A percentile compares a stretch with the other conserved stretches of the same genome.
These are phyloP conservation scores for Scleromitrula shiraiana DNA, from an alignment of 2,329 filamentous ascomycete species.

Conservation along the genomic window DNA sequence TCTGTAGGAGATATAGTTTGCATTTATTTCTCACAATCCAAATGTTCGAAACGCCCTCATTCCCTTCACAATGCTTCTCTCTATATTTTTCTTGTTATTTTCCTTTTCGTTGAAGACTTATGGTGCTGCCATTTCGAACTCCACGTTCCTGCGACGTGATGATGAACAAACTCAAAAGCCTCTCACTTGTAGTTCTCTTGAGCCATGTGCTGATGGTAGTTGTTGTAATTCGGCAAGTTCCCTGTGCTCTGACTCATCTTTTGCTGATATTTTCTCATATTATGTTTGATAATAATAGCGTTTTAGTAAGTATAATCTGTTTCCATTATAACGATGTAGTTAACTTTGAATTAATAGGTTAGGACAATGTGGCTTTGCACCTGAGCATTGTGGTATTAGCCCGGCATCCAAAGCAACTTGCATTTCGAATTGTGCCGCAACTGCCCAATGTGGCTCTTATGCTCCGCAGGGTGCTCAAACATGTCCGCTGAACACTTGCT, in stretches of 20 bases:
- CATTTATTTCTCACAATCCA: neutral
- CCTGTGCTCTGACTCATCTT: neutral
- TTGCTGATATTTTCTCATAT: neutral
- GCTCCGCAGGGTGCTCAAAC: conserved; percentile 1
- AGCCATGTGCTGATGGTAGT: neutral
- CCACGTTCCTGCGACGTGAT: neutral
- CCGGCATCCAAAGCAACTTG: neutral
- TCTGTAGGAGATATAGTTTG: neutral
- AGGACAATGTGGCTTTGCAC: neutral
- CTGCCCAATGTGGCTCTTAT: conserved; percentile 6
- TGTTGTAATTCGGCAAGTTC: conserved; percentile 3
- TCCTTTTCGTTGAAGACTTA: neutral
- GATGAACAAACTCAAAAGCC: too few relatives aligned
- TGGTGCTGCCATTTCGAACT: neutral
- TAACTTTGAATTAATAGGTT: neutral
- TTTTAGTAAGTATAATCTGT: neutral
- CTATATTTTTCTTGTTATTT: neutral
- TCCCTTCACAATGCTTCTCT: neutral
- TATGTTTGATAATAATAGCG: too few relatives aligned
- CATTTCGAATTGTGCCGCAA: conserved; percentile 13
- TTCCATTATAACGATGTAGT: too few relatives aligned
- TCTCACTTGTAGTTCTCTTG: too few relatives aligned
- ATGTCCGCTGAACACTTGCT: conserved; percentile 8
- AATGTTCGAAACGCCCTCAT: neutral
- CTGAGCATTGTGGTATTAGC: neutral